These are phyloP conservation scores for Ophiostoma angusticollis DNA, from an alignment of 2,329 filamentous ascomycete species.

Conservation along the genomic window DNA sequence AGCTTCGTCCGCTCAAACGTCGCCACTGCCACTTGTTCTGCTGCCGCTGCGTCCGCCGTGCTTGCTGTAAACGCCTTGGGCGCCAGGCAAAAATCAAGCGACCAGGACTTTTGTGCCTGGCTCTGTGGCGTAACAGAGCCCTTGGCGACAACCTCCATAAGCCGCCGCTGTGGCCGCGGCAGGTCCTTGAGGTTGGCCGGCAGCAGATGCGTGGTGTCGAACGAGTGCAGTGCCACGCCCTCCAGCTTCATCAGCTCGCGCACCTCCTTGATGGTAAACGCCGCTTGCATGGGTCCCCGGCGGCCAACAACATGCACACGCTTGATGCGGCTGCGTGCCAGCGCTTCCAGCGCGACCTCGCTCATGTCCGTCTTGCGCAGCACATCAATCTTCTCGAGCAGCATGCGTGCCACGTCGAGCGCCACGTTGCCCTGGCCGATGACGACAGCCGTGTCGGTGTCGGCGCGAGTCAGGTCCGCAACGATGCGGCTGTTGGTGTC, in stretches of 20 bases:
- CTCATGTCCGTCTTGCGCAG: slow-evolving; percentile 80
- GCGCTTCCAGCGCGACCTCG: slow-evolving; percentile 61
- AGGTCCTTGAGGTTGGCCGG: slow-evolving; percentile 56
- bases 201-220: slow-evolving; percentile 50
- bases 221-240: slow-evolving; percentile 56
- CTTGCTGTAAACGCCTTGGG: slow-evolving; percentile 58
- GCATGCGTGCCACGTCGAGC: slow-evolving; percentile 78
- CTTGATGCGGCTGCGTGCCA: slow-evolving; percentile 61
- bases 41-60: slow-evolving; percentile 23
- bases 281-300: slow-evolving; percentile 80
- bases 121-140: slow-evolving; percentile 44
- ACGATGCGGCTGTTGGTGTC: slow-evolving; percentile 18
- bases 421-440: slow-evolving; percentile 96
- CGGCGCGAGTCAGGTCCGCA: slow-evolving; percentile 61
- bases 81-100: slow-evolving; percentile 72
- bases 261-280: slow-evolving; percentile 91
- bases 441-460: slow-evolving; percentile 76
- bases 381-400: slow-evolving; percentile 62
- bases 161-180: slow-evolving; percentile 59
- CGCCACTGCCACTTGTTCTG: slow-evolving; percentile 46
- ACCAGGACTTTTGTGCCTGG: slow-evolving; percentile 57
- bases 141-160: slow-evolving; percentile 71
- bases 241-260: slow-evolving; percentile 75
- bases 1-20: slow-evolving; percentile 53
- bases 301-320: slow-evolving; percentile 79